Evolutionary conservation across 2,329 filamentous ascomycete species (phyloP), one percentile per base, ranked within the genome.

Genomic region (Cladophialophora carrionii): DNA sequence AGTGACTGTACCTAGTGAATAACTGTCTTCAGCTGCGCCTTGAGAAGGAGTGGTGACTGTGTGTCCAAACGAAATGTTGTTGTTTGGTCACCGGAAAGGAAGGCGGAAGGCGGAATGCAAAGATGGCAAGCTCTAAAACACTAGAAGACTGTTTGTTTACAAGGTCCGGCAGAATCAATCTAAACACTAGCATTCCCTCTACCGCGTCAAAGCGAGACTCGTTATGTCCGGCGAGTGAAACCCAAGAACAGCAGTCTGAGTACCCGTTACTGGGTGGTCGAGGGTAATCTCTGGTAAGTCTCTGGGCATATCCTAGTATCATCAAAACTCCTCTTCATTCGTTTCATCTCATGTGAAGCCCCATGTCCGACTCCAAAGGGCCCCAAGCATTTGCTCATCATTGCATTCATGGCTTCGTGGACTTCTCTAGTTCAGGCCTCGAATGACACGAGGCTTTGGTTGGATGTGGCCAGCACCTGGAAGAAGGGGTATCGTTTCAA

Each of bases 91-190:
- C 20, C 10, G 31, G 14, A 4, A 48, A 20, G 57, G 43, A 59
- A 59, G 26, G 51, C 43, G 37, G 22, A 55, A 62, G 49, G 32
- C 34, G 37, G 22, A 55, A 62, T 34, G 32, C 34, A 34, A 22
- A 22, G 34, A 43, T 10, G 10, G 37, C 14, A 34, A 61, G n/a
- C 7, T 22, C 2, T 3, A 26, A 51, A 51, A 26, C 48, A 51
- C 24, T 1, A 51, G 48, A 26, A 26, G 24, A 4, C 41, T 12
- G 37, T 20, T 9, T 51, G 31, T 61, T 32, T 54, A 62, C 59
- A 55, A 37, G 49, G 59, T 32, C 34, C 46, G 59, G 59, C 51
- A 62, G 59, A 62, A 46, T 29, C 32, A 10, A 31, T 34, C 41
- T 20, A n/a, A 29, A 26, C 34, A 43, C 37, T 8, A n/a, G 37